Evolutionary conservation across 345 rosid genomes (phyloP), one percentile per base, ranked within the genome.

Genomic region (Pugionium cornutum): DNA sequence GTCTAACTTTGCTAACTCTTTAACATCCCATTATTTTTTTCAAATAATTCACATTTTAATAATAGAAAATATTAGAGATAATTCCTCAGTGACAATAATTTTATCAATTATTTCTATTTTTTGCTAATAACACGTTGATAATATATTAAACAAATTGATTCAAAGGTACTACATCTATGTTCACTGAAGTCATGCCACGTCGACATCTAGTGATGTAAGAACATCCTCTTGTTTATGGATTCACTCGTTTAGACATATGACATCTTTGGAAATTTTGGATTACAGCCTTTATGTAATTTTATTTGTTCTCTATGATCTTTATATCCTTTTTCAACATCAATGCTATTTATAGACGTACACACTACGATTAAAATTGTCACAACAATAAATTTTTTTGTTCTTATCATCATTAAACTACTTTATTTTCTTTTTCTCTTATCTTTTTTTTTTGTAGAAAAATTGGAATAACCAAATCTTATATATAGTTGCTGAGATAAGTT

Each of bases 381-480:
- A 45, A 66, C 54, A 52, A 45, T 11, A 35, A 44, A 1, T 2
- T 27, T 10, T 66, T 66, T 66, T 66, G 33, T 32, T 42, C 44
- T 66, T 9, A 54, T 28, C 41, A 51, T 50, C 41, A 43, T 34
- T 9, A 3, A 46, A 9, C 33, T 35, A 4, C 2, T 35, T 63
- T 50, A 39, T 37, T 4, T 10, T 48, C 18, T 4, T 4, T 28
- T 42, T 42, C 5, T 34, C 5, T 34, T 3, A 3, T 29, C 7
- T 4, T n/a, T 11, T 59, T 7, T 18, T 18, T 18, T 18, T 18
- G 18, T 41, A 3, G 4, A 41, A 9, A 25, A 41, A 64, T 53
- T 65, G 32, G 28, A 42, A 9, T 32, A 65, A 26, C 9, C 11
- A 41, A 9, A 32, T 43, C 7, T 40, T 49, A 65, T 66, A 28